Base-by-base conservation (phyloP, 2,329 filamentous ascomycete species). In the Colletotrichum incanum region DNA sequence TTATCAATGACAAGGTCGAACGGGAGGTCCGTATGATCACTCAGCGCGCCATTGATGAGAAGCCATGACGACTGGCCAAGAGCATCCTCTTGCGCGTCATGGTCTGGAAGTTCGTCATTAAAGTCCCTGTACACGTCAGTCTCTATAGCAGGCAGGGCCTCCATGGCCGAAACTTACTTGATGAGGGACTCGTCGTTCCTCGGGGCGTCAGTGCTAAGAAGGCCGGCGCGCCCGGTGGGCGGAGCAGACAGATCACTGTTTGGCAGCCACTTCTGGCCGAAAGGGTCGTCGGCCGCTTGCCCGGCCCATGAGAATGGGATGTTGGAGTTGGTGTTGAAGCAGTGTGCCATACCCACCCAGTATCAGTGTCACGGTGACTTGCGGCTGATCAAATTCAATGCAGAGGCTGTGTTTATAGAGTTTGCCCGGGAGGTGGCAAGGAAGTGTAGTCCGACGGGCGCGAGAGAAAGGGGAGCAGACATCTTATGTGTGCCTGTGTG, bases 341-440 rank as follows among this genome's bases (percentile, higher is more conserved):
- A 54, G 14, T 54, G 54, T 72, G 59, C 54, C 69, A 69, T 72
- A 54, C 69, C 69, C 34, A 23, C 69, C 60, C 34, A 23, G n/a
- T 56, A 11, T n/a, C 8, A 23, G 52, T 47, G 41, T 67, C 43
- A 55, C 26, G 50, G 31, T 8, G n/a, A 28, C 49, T 47, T 28
- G 54, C 12, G 34, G 54, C n/a, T 41, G 23, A 39, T 45, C 20
- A 14, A 39, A 67, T n/a, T 26, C 26, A 14, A 58, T 37, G 16
- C 16, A 62, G 54, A 63, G 65, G 69, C 69, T 68, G 69, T 68
- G 69, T 64, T 52, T 5, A 28, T 50, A 43, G 37, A 54, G 14
- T 64, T 64, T 54, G 18, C 18, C 61, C 18, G 34, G 49, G n/a
- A 26, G 26, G 61, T 64, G 49, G 37, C 49, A 43, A 43, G 18